Base-by-base conservation (phyloP, 495 filamentous ascomycete genomes). In the Penicillium arizonense region DNA sequence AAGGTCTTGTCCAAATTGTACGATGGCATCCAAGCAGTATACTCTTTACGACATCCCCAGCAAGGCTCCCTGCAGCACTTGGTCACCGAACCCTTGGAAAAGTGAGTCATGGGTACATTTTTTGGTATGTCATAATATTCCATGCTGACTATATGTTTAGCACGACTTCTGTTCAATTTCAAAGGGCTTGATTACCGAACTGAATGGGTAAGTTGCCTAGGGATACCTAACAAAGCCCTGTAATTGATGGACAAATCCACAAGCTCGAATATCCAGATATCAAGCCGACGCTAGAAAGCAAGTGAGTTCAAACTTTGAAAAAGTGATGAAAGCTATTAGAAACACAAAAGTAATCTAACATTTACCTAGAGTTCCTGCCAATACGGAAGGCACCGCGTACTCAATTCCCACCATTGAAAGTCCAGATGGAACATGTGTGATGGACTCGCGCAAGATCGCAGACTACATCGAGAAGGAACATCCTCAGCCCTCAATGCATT, bases 31-130 rank as follows among this genome's bases (percentile, higher is more conserved):
- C 13, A 21, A 13, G 5, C 42, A 56, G 10, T 51, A 65, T 18
- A 50, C 62, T 2, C 64, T 86, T 16, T 84, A 79, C 46, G 84
- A 87, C 61, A 43, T 87, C 4, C 77, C 84, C 8, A 80, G 71
- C 56, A 78, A 70, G 61, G 57, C 56, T 3, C 69, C 63, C 8
- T 47, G 61, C 47, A 30, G 5, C 8, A 60, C 69, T 36, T 86
- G 84, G 84, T 81, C 82, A 0, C 56, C 74, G 16, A 88, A 87
- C 55, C 71, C 82, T 5, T 86, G 82, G 82, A 84, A 79, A 63
- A 79, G 82, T 82, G 67, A 50, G 69, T 68, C 35, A 45, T 28
- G 18, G 18, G 18, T 18, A 1, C 18, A 18, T 18, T 18, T 18
- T 18, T 18, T 18, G 18, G 18, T 18, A 18, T 18, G 1, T 1